Percentiles rank a stretch among this genome's conserved stretches.
Conservation (phyloP, 2,329 filamentous ascomycete species). For the Alternaria metachromatica region DNA sequence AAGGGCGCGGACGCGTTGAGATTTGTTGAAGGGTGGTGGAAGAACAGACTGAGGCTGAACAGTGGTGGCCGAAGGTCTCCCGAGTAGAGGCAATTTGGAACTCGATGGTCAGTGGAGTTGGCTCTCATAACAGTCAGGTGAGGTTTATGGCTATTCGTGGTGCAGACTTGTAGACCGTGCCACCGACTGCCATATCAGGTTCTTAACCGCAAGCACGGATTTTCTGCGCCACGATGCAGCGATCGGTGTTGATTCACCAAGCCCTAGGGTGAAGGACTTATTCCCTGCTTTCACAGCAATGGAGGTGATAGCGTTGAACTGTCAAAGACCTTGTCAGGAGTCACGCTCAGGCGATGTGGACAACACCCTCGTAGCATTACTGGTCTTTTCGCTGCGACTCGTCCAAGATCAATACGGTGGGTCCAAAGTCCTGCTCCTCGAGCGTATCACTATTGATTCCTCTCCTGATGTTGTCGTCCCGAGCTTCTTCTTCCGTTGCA, state of each 20-base stretch:
- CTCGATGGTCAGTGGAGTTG: neutral
- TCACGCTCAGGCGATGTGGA: neutral
- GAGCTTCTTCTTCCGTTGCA: slow-evolving; percentile 15
- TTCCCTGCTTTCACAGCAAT: neutral
- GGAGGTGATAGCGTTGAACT: neutral
- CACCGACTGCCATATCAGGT: neutral
- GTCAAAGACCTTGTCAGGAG: neutral
- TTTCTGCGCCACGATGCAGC: neutral
- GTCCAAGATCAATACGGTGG: slow-evolving; percentile 20
- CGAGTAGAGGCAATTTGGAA: neutral
- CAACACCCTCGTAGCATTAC: neutral
- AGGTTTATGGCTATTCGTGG: neutral
- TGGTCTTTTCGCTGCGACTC: neutral
- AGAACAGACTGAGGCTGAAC: neutral
- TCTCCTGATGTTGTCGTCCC: slow-evolving; percentile 7
- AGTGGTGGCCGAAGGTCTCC: neutral
- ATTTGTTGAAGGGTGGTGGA: neutral
- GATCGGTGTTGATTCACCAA: neutral
- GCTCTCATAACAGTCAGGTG: neutral
- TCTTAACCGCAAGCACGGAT: neutral
- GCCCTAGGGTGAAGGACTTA: neutral
- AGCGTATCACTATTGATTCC: slow-evolving; percentile 19
- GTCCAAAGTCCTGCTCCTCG: slow-evolving; percentile 27
- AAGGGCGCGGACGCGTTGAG: neutral
- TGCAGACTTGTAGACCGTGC: neutral